A percentile compares a stretch with the other conserved stretches of the same genome.
Evolutionary conservation across 768 basidiomycete species (phyloP).

Genomic region (Udeniomyces megalosporus): DNA sequence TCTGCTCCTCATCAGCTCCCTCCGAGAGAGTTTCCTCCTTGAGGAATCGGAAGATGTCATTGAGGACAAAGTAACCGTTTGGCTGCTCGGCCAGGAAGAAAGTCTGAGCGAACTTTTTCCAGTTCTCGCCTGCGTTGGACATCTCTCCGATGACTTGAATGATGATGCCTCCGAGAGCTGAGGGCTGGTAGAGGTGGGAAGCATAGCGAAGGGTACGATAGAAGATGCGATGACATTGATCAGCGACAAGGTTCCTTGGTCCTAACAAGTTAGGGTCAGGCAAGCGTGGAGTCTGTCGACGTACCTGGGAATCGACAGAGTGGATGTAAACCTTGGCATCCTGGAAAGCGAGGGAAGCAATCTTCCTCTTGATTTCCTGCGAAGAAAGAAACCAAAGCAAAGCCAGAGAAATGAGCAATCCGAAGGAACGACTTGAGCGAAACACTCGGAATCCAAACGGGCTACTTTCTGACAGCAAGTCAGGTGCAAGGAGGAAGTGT

Average conservation of each 20-base stretch:
- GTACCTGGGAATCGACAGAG: slow-evolving; percentile 78
- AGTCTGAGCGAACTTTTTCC: slow-evolving; percentile 98
- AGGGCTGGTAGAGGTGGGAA: slow-evolving; percentile 35
- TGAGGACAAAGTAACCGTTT: slow-evolving; percentile 97
- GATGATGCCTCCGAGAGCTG: slow-evolving; percentile 86
- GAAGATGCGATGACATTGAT: background rate
- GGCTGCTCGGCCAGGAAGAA: slow-evolving; percentile 99
- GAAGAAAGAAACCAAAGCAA: background rate
- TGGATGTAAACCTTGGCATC: slow-evolving; percentile 99
- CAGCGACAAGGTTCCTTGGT: too few relatives aligned
- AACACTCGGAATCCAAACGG: too few relatives aligned
- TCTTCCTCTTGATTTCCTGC: slow-evolving; percentile 94
- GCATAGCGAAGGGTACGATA: too few relatives aligned
- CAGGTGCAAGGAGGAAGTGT: background rate
- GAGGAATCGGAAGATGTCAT: slow-evolving; percentile 98
- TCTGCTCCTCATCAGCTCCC: slow-evolving; percentile 40
- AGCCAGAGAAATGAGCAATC: background rate
- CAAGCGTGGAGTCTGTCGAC: background rate
- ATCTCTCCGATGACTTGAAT: slow-evolving; percentile 99
- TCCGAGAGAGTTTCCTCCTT: slow-evolving; percentile 82
- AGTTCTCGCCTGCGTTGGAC: slow-evolving; percentile 77
- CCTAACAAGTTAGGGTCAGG: too few relatives aligned
- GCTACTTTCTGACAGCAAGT: background rate
- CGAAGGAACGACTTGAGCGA: too few relatives aligned
- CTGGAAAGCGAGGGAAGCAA: slow-evolving; percentile 79